Evolutionary conservation across 345 rosid genomes (phyloP).

Genomic region (Brassica rapa): DNA sequence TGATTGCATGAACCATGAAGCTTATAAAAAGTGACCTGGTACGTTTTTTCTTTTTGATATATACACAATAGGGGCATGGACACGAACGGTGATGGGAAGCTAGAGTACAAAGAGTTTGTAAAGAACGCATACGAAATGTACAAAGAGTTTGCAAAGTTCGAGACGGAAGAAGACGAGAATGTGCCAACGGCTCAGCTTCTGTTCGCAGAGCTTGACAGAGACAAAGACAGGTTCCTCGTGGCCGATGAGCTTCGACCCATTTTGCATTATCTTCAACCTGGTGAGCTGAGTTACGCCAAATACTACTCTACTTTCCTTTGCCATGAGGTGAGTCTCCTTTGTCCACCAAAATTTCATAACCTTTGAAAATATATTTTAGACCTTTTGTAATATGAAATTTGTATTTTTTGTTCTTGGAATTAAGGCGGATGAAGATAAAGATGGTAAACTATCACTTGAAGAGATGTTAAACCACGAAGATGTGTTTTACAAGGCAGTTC

Average conservation of each 20-base stretch:
- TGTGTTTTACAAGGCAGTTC: conserved; percentile 56
- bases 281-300: conserved; percentile 62
- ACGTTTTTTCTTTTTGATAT: neutral
- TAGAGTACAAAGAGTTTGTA: conserved; percentile 53
- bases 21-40: neutral
- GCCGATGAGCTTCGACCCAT: conserved; percentile 62
- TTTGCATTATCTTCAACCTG: conserved; percentile 61
- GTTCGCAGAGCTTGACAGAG: conserved; percentile 56
- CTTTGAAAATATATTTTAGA: neutral
- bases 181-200: conserved; percentile 49
- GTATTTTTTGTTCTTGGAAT: neutral
- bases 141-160: conserved; percentile 54
- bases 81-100: conserved; percentile 53
- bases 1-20: neutral
- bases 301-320: conserved; percentile 55
- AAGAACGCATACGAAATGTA: conserved; percentile 47
- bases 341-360: neutral
- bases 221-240: conserved; percentile 55
- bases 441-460: conserved; percentile 53
- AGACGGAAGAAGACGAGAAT: conserved; percentile 24
- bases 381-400: neutral
- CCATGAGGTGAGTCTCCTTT: conserved; percentile 45
- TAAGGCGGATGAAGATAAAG: conserved; percentile 68
- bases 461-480: conserved; percentile 65
- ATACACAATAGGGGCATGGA: conserved; percentile 54